A percentile compares a stretch with the other conserved stretches of the same genome.
Conservation (phyloP, 495 filamentous ascomycete genomes). For the Xanthoparmelia taractica region DNA sequence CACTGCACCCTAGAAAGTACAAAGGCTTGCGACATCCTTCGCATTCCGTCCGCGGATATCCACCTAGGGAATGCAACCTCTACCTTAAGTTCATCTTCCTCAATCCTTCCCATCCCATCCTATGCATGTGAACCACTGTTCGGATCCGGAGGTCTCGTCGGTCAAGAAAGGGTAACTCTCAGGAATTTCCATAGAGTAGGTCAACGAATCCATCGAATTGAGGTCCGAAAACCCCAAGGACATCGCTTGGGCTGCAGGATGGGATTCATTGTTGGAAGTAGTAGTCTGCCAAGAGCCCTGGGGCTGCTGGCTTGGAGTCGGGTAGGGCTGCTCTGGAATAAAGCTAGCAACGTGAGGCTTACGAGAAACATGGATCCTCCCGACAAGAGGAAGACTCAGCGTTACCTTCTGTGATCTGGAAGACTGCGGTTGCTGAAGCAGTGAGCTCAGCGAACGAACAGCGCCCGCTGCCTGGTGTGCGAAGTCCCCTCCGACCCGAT, state of each 20-base stretch:
- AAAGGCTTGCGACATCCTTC: too few species aligned
- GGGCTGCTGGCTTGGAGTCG: background rate
- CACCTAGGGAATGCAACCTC: background rate
- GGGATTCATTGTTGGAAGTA: constrained; percentile 1
- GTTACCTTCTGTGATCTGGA: constrained; percentile 20
- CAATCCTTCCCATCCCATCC: constrained; percentile 1
- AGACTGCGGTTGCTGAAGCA: constrained; percentile 19
- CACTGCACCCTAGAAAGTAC: background rate
- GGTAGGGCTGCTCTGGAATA: background rate
- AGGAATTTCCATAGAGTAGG: constrained; percentile 12
- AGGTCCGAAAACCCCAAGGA: background rate
- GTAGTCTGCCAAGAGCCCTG: constrained; percentile 5
- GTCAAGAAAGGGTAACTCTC: constrained; percentile 10
- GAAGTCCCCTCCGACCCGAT: constrained; percentile 18
- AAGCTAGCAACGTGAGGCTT: constrained; percentile 10
- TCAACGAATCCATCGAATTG: background rate
- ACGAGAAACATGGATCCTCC: constrained; percentile 27
- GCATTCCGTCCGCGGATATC: background rate
- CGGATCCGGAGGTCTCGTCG: constrained; percentile 9
- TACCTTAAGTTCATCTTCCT: background rate
- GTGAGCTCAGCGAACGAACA: constrained; percentile 22
- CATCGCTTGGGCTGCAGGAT: background rate
- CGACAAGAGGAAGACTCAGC: constrained; percentile 27
- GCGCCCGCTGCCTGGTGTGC: constrained; percentile 22
- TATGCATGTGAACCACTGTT: constrained; percentile 12